Base-by-base conservation (phyloP, 805 yeast species). In the Candida pseudofarinosa region DNA sequence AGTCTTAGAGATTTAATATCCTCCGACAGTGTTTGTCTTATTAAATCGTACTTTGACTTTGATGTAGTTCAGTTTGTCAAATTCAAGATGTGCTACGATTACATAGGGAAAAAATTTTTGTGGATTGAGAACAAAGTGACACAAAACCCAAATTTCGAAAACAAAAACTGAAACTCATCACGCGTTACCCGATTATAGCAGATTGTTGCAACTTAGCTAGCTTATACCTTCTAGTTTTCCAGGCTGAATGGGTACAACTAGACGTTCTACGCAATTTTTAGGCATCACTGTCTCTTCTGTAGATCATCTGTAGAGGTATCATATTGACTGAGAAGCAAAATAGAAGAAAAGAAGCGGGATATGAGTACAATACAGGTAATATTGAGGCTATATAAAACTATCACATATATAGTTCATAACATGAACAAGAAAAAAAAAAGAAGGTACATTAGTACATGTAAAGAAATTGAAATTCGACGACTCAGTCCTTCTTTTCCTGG, bases 21-120 rank as follows among this genome's bases (percentile, higher is more conserved):
- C 28, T 23, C 28, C 31, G 30, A 28, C 17, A 4, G 26, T 23
- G 33, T 14, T 16, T 37, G 30, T 37, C 39, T 23, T 37, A 23
- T 23, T 23, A 23, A 23, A 23, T 23, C 28, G 28, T 23, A 23
- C 28, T 23, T 10, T 23, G 28, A 23, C 28, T 23, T 23, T 23
- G 28, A 10, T 23, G 28, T 23, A 23, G 28, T 10, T 23, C 10
- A 23, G 28, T 23, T 23, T 7, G 28, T 23, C 10, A 7, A 23
- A 23, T 23, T 23, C 28, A 23, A 23, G 28, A 23, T 23, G 28
- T 23, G 28, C 28, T 23, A 23, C 10, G 6, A 23, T 23, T 10
- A 7, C 33, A n/a, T 13, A 39, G 38, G 26, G 35, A 42, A 44
- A 45, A 45, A 45, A 45, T 45, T 45, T 45, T 41, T 41, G 48